These are phyloP conservation scores for Davidsoniella eucalypti DNA, from an alignment of 2,329 filamentous ascomycete genomes.

Conservation along the genomic window DNA sequence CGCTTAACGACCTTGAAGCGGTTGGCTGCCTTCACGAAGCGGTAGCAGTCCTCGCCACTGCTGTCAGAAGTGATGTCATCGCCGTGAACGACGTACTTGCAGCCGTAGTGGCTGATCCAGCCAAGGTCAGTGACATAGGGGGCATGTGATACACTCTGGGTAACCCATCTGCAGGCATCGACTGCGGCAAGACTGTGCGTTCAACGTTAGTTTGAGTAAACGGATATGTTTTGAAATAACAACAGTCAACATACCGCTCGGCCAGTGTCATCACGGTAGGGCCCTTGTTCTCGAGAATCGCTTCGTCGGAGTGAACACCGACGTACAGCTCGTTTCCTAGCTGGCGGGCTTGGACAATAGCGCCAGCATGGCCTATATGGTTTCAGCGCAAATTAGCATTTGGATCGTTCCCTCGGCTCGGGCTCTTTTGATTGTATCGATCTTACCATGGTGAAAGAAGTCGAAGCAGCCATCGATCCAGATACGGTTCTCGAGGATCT, in stretches of 20 bases:
- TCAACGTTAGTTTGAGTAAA: slow-evolving; percentile 1
- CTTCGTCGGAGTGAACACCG: slow-evolving; percentile 89
- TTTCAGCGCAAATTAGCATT: neutral
- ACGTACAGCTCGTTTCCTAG: slow-evolving; percentile 78
- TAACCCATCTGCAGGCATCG: slow-evolving; percentile 90
- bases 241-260: slow-evolving; percentile 45
- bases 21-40: slow-evolving; percentile 85
- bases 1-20: slow-evolving; percentile 95
- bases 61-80: slow-evolving; percentile 96
- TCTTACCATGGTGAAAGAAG: slow-evolving; percentile 85
- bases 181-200: slow-evolving; percentile 59
- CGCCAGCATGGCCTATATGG: slow-evolving; percentile 68
- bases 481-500: slow-evolving; percentile 54
- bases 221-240: neutral
- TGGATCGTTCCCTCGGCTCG: neutral
- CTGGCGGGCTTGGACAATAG: slow-evolving; percentile 88
- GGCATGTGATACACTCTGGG: slow-evolving; percentile 63
- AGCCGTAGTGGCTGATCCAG: slow-evolving; percentile 92
- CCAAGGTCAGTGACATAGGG: slow-evolving; percentile 88
- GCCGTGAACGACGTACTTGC: slow-evolving; percentile 87
- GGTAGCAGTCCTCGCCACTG: slow-evolving; percentile 88
- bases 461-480: slow-evolving; percentile 99
- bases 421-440: neutral
- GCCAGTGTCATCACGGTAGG: slow-evolving; percentile 90
- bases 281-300: slow-evolving; percentile 91